Evolutionary conservation across 2,329 filamentous ascomycete species (phyloP).

Genomic region (Calonectria crousiana): DNA sequence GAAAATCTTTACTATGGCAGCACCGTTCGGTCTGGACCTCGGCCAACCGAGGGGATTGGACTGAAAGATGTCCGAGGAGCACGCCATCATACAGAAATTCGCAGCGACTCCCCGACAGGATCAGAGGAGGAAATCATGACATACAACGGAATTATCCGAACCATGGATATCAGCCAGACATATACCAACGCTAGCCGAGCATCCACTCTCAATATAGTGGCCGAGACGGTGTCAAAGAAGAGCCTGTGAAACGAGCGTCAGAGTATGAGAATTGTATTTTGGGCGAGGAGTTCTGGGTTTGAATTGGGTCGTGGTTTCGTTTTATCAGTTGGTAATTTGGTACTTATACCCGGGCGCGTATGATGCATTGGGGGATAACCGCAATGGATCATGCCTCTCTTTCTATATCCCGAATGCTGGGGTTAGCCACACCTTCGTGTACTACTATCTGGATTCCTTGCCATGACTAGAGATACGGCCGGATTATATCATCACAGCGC

Average conservation of each 20-base stretch:
- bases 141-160: constrained; percentile 50
- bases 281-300: not conserved
- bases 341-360: not conserved
- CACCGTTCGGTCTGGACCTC: constrained; percentile 21
- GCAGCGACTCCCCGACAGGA: constrained; percentile 47
- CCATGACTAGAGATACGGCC: constrained; percentile 1
- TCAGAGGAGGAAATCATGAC: constrained; percentile 55
- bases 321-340: not conserved
- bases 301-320: not conserved
- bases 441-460: not conserved
- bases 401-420: not conserved
- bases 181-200: constrained; percentile 20
- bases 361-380: not conserved
- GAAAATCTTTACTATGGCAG: constrained; percentile 22
- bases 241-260: not conserved
- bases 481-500: not conserved
- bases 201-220: not conserved
- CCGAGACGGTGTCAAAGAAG: not conserved
- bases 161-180: constrained; percentile 27
- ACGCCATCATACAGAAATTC: constrained; percentile 45
- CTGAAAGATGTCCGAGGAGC: constrained; percentile 42
- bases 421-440: not conserved
- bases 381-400: not conserved
- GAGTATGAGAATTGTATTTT: not conserved
- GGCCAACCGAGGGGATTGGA: constrained; percentile 22